Conservation (phyloP, 192 early-diverging fungal genomes). For the Kickxella alabastrina region DNA sequence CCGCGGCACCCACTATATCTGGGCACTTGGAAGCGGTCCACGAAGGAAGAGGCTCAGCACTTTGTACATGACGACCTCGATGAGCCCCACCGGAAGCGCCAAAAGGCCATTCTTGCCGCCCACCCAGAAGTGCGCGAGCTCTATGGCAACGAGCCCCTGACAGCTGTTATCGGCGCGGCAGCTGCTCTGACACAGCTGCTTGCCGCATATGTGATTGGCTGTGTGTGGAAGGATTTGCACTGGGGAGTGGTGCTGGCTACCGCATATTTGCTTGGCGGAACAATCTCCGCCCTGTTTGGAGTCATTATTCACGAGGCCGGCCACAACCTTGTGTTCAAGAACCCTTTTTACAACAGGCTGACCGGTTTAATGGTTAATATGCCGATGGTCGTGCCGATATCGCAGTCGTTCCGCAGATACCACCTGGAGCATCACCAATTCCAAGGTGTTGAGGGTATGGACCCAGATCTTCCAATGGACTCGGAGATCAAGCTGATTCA, state of each 20-base stretch:
- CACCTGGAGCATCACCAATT: slow-evolving; percentile 96
- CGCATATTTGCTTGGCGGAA: slow-evolving; percentile 81
- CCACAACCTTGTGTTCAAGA: slow-evolving; percentile 77
- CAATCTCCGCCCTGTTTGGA: slow-evolving; percentile 75
- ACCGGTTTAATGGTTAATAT: slow-evolving; percentile 82
- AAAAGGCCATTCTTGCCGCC: slow-evolving; percentile 77
- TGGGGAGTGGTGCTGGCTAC: slow-evolving; percentile 57
- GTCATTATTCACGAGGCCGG: slow-evolving; percentile 90
- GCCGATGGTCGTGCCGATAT: slow-evolving; percentile 77
- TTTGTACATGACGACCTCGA: slow-evolving; percentile 83
- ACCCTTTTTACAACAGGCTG: slow-evolving; percentile 69
- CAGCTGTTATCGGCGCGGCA: slow-evolving; percentile 63
- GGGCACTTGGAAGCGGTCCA: slow-evolving; percentile 74
- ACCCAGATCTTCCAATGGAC: slow-evolving; percentile 88
- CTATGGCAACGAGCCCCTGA: slow-evolving; percentile 77
- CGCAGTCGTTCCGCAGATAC: slow-evolving; percentile 79
- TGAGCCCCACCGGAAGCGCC: slow-evolving; percentile 90
- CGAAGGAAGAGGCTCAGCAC: slow-evolving; percentile 61
- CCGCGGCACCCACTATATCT: slow-evolving; percentile 73
- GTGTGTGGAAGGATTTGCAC: slow-evolving; percentile 58
- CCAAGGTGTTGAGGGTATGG: slow-evolving; percentile 89
- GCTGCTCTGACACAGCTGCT: slow-evolving; percentile 65
- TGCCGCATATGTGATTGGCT: slow-evolving; percentile 72
- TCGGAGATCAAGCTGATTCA: slow-evolving; percentile 74
- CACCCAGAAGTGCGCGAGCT: slow-evolving; percentile 86